These are phyloP conservation scores for Zancudomyces culisetae DNA, from an alignment of 371 early-diverging fungal genomes.

Conservation along the genomic window DNA sequence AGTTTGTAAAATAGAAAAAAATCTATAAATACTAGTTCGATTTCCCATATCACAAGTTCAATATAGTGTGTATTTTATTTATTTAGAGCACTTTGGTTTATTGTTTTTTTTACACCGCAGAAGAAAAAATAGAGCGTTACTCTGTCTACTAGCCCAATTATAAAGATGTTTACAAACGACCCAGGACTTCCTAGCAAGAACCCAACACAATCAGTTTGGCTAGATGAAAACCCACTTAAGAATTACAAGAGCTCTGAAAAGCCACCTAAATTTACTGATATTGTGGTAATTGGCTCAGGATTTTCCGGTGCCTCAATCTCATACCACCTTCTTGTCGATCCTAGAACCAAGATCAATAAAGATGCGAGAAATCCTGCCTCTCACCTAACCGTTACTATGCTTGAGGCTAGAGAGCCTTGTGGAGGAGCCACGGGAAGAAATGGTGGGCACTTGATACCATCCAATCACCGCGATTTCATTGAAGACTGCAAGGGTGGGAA, in stretches of 20 bases:
- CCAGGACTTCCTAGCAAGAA: conserved; percentile 2
- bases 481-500: not conserved
- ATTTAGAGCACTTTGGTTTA: no score
- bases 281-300: conserved; percentile 7
- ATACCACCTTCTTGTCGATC: conserved; percentile 4
- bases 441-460: conserved; percentile 7
- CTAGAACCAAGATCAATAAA: not conserved
- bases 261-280: conserved; percentile 1
- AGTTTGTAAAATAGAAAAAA: no score
- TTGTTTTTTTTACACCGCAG: no score
- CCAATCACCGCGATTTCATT: conserved; percentile 5
- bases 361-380: no score
- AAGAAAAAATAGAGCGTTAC: no score
- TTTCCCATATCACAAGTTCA: no score
- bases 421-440: conserved; percentile 9
- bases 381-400: not conserved
- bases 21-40: no score
- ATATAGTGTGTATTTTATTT: no score
- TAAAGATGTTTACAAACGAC: not conserved
- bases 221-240: conserved; percentile 3
- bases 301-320: conserved; percentile 5
- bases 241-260: not conserved
- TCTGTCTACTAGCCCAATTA: no score
- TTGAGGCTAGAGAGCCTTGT: conserved; percentile 8
- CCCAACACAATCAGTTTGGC: not conserved